A percentile compares a stretch with the other conserved stretches of the same genome.
These are phyloP conservation scores for Phytomonas francai DNA, from an alignment of 208 protist genomes.

Conservation along the genomic window DNA sequence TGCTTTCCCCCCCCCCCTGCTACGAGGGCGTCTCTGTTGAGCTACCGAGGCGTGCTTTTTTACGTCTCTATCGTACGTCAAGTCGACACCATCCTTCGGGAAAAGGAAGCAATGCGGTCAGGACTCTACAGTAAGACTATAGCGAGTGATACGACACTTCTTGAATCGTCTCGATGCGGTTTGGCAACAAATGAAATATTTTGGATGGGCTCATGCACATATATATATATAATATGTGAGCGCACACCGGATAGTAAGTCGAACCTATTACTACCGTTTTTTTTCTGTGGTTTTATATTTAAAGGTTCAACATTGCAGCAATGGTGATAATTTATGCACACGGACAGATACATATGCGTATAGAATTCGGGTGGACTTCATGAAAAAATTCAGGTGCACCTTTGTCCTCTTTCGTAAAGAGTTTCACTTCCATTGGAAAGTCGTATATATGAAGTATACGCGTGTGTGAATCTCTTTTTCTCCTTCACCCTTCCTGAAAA, in stretches of 20 bases:
- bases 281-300: neutral
- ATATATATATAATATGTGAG: neutral
- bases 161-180: neutral
- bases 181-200: neutral
- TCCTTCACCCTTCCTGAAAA: neutral
- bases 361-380: neutral
- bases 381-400: neutral
- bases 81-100: neutral
- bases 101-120: neutral
- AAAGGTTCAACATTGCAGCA: neutral
- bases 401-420: neutral
- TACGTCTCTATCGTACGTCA: neutral
- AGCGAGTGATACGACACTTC: neutral
- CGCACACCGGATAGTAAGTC: neutral
- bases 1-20: neutral
- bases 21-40: neutral
- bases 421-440: neutral
- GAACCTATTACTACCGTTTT: neutral
- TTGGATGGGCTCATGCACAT: neutral
- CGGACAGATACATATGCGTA: constrained; percentile 4
- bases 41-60: neutral
- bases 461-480: neutral
- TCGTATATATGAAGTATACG: neutral
- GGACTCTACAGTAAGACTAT: neutral
- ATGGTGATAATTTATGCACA: neutral